Percentiles rank a stretch among this genome's conserved stretches.
Conservation (phyloP, 225 moss, liverwort and hornwort genomes). For the Marchantia polymorpha region DNA sequence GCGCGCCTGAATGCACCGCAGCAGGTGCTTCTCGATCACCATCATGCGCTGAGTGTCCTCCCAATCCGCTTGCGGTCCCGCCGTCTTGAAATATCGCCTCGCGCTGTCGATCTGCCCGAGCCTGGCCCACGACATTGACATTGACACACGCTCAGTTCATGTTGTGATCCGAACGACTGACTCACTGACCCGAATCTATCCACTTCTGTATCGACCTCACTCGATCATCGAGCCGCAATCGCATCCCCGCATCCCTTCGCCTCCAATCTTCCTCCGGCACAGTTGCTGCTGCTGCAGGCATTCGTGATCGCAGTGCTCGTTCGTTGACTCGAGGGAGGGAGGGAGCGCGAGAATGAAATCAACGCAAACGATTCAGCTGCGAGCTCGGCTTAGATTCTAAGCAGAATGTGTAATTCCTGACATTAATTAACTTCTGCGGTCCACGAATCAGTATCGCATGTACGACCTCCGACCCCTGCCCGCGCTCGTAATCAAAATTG, state of each 20-base stretch:
- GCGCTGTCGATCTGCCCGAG: constrained; percentile 72
- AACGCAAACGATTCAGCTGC: too few species aligned
- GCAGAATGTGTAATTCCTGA: too few species aligned
- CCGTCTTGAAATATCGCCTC: constrained; percentile 62
- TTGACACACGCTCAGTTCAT: not conserved
- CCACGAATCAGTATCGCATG: too few species aligned
- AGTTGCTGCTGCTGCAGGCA: too few species aligned
- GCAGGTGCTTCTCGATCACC: constrained; percentile 72
- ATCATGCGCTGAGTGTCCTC: constrained; percentile 63
- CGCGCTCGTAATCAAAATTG: too few species aligned
- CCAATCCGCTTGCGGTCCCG: constrained; percentile 58
- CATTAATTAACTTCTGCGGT: too few species aligned
- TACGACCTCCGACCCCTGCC: too few species aligned
- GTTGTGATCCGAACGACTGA: not conserved
- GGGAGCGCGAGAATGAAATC: too few species aligned
- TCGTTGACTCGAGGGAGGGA: too few species aligned
- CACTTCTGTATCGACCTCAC: not conserved
- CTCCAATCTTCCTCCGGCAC: too few species aligned
- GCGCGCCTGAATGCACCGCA: constrained; percentile 63
- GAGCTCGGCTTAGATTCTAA: too few species aligned
- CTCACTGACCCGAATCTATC: not conserved
- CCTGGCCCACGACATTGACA: constrained; percentile 36
- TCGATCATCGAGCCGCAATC: not conserved
- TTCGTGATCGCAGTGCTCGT: too few species aligned
- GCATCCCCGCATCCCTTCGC: not conserved